Evolutionary conservation across 441 rosid species (phyloP), one percentile per base, ranked within the genome.

Genomic region (Mallotus japonicus): DNA sequence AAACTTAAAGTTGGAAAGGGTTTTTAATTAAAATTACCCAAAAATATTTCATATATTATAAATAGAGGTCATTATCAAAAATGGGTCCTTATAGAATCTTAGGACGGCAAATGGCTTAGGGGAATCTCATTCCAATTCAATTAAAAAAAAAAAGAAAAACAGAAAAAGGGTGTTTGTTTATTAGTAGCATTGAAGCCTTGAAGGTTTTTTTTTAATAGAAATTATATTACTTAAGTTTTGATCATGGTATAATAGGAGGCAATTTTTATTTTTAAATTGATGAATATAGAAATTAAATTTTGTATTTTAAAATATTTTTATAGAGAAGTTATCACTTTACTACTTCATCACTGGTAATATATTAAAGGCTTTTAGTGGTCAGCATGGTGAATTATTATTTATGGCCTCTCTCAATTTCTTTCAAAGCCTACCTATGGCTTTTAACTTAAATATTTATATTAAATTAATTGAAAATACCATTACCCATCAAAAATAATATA

Each of bases 21-120:
- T 13, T 37, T 20, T 0, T 37, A 37, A 16, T 19, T 2, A 28
- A 4, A 60, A 4, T 60, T 24, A 60, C 6, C 28, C 22, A 68
- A n/a, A 15, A 22, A 67, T 65, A 47, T 32, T 44, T 17, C 24
- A 54, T 13, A 11, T 19, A 55, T 50, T 70, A 8, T 22, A 51
- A 0, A 44, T 37, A 67, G 40, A 42, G 50, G 82, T 84, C 75
- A 42, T 76, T 61, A 69, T 84, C 78, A 24, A 50, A 61, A 49
- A n/a, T 63, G 80, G 74, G 73, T 51, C 66, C 55, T 17, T 73
- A 10, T 44, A 74, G 91, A 87, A 83, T 83, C 90, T 77, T 78
- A 69, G 85, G 91, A 76, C 87, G 89, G 84, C 86, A 73, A 73
- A 47, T 72, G 86, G 74, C 47, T 55, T 65, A 54, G 82, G 81